phyloP scores from a whole-genome alignment of 2,329 filamentous ascomycete species.

The Penicillium expansum region DNA sequence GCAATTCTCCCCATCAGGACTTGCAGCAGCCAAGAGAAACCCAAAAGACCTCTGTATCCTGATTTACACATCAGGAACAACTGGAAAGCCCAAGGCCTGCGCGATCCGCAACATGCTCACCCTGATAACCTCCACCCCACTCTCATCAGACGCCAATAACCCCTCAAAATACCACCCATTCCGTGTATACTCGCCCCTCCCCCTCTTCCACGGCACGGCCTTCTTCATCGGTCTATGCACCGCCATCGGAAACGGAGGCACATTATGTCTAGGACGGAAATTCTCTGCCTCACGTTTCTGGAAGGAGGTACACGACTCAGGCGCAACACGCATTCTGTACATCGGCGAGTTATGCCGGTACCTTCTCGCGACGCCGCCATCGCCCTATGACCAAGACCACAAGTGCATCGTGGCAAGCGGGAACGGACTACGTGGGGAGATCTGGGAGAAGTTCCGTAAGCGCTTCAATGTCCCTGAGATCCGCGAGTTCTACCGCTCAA shows the following conservation, averaged over 20 bases:
- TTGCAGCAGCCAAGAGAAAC: conserved; percentile 34
- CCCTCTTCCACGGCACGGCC: conserved; percentile 51
- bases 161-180: conserved; percentile 45
- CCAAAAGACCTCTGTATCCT: conserved; percentile 38
- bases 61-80: conserved; percentile 52
- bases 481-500: conserved; percentile 50
- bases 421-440: conserved; percentile 49
- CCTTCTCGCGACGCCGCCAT: conserved; percentile 45
- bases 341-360: conserved; percentile 53
- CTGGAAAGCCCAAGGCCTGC: conserved; percentile 49
- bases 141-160: conserved; percentile 36
- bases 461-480: conserved; percentile 47
- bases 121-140: conserved; percentile 38
- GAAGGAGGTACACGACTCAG: conserved; percentile 45
- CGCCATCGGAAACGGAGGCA: conserved; percentile 40
- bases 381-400: conserved; percentile 47
- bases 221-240: conserved; percentile 47
- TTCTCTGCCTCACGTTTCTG: conserved; percentile 49
- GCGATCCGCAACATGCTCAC: conserved; percentile 42
- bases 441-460: conserved; percentile 49
- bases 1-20: conserved; percentile 22
- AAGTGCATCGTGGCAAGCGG: conserved; percentile 46
- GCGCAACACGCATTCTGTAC: conserved; percentile 46
- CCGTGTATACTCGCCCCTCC: conserved; percentile 49
- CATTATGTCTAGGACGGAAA: conserved; percentile 46